Evolutionary conservation across 805 yeast species (phyloP).

Genomic region (Pichia insulana): DNA sequence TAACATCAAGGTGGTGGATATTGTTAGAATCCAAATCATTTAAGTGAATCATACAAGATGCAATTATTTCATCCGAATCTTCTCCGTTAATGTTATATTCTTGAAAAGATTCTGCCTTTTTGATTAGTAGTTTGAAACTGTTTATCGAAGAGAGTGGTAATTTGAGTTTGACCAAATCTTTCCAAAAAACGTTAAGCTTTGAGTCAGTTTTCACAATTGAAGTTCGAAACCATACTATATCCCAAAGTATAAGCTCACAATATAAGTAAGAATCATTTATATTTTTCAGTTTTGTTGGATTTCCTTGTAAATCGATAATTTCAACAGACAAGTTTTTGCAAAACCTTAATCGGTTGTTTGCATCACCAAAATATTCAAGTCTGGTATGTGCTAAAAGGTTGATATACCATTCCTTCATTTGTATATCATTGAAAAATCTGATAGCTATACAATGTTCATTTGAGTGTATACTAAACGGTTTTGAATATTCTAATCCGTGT

Average conservation of each 20-base stretch:
- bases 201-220: constrained; percentile 42
- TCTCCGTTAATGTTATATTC: constrained; percentile 13
- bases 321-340: constrained; percentile 41
- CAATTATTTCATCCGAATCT: constrained; percentile 35
- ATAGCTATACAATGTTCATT: neutral
- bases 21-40: constrained; percentile 30
- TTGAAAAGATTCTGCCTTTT: constrained; percentile 12
- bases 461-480: neutral
- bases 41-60: constrained; percentile 47
- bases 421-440: neutral
- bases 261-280: constrained; percentile 32
- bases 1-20: constrained; percentile 17
- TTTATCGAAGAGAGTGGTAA: constrained; percentile 44
- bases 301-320: constrained; percentile 52
- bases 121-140: constrained; percentile 42
- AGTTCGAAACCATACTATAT: constrained; percentile 69
- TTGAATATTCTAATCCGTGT: constrained; percentile 22
- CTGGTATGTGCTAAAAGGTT: neutral
- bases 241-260: constrained; percentile 68
- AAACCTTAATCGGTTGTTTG: constrained; percentile 1
- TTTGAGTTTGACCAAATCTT: constrained; percentile 63
- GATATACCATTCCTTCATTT: neutral
- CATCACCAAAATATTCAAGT: constrained; percentile 3
- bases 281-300: constrained; percentile 23
- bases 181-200: constrained; percentile 62